Evolutionary conservation across 2,329 filamentous ascomycete genomes (phyloP), one percentile per base, ranked within the genome.

Genomic region (Incumbomyces lentus): DNA sequence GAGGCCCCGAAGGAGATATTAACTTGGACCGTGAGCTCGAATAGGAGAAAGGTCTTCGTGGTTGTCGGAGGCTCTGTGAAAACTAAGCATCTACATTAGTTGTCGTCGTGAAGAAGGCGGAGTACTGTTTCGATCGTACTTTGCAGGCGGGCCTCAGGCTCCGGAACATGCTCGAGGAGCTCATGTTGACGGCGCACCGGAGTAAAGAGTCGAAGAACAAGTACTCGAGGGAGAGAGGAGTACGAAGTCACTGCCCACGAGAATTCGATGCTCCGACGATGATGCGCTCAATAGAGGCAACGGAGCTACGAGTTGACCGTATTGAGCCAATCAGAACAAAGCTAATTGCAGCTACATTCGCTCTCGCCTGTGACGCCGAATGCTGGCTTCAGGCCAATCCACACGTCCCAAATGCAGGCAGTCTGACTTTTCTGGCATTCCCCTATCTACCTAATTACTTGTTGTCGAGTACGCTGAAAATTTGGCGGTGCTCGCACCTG

Each of bases 41-140:
- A 26, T 26, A 87, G 52, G 90, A 94, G 71, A 98, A 96, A 51
- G 81, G 74, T 69, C 89, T 79, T 62, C 76, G 73, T 62, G 85
- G 79, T 60, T 72, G 74, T 67, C 75, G 77, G 59, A 80, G 66
- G 58, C 73, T 68, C 61, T 76, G 75, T 55, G 79, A 76, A 64
- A 85, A 76, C 82, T 86, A 57, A 49, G 22, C 29, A 6, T 37
- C 44, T 32, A 37, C 45, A 40, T 12, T 37, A 29, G 22, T 26
- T 26, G 22, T 8, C 4, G 22, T 26, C 5, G 8, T 26, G 22
- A 26, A 26, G 22, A 44, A 18, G 38, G 34, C 32, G 33, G 11
- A 33, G 40, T 19, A 49, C 62, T 26, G 22, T 4, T 26, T 26
- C 22, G 22, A 26, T 30, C 65, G 53, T 56, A 73, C 70, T 63